These are phyloP conservation scores for Cutaneotrichosporon arboriforme DNA, from an alignment of 1,284 basidiomycete genomes.

Conservation along the genomic window DNA sequence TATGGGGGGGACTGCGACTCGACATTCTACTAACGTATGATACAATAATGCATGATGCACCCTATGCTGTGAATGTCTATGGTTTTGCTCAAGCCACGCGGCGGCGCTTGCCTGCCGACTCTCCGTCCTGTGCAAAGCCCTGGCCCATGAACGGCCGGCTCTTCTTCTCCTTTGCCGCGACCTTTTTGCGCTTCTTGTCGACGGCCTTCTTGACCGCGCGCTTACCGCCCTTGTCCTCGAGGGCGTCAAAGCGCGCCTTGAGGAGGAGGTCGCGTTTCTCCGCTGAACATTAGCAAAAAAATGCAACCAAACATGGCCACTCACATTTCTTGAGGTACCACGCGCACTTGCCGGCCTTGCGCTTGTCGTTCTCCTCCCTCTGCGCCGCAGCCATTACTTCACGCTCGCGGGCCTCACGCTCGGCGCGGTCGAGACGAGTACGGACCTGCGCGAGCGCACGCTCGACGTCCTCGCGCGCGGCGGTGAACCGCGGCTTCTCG, in stretches of 20 bases:
- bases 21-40: slow-evolving; percentile 3
- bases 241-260: slow-evolving; percentile 68
- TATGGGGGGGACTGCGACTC: slow-evolving; percentile 14
- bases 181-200: slow-evolving; percentile 82
- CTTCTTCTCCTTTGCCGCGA: slow-evolving; percentile 82
- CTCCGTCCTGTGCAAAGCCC: slow-evolving; percentile 12
- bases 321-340: slow-evolving; percentile 84
- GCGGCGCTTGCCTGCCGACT: slow-evolving; percentile 18
- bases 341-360: slow-evolving; percentile 66
- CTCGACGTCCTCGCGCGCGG: slow-evolving; percentile 72
- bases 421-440: slow-evolving; percentile 69
- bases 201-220: slow-evolving; percentile 78
- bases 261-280: slow-evolving; percentile 69
- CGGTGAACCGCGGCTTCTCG: slow-evolving; percentile 59
- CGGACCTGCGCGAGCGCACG: slow-evolving; percentile 68
- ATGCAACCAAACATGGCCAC: slow-evolving; percentile 10
- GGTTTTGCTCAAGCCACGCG: slow-evolving; percentile 6
- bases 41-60: neutral
- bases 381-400: slow-evolving; percentile 59
- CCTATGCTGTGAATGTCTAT: slow-evolving; percentile 1
- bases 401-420: slow-evolving; percentile 63
- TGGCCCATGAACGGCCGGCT: slow-evolving; percentile 60
- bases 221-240: slow-evolving; percentile 67
- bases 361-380: slow-evolving; percentile 67
- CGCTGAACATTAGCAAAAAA: slow-evolving; percentile 50